Base-by-base conservation (phyloP, 2,329 filamentous ascomycete genomes). In the Dendryphion nanum region DNA sequence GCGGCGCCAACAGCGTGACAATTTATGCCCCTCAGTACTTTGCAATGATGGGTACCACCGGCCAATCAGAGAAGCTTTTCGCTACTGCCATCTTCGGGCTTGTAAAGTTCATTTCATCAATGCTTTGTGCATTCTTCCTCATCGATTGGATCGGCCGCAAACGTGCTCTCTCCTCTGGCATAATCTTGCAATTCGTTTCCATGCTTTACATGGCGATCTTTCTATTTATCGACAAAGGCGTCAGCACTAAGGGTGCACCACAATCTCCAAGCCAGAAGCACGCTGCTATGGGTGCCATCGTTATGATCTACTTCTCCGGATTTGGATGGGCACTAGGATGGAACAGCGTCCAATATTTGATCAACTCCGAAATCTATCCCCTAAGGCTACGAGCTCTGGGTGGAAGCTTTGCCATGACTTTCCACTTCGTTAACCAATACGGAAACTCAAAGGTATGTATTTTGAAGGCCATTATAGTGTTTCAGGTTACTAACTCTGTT, bases 61-160 rank as follows among this genome's bases (percentile, higher is more conserved):
- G 85, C 6, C 75, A 75, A 30, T 76, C 82, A 30, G 82, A 88
- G 61, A 80, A 80, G 37, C 76, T 89, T 0, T 79, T 89, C 24
- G 78, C 86, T 12, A 89, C 84, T 0, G 85, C 79, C 3, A 79
- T 91, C 35, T 89, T 90, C 37, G 86, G 86, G 30, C 77, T 89
- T 35, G 73, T 89, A 51, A 90, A 90, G 57, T 77, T 90, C 38
- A 59, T 78, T 5, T 76, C 82, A 0, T 79, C 83, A 12, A 59
- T 89, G 20, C 48, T 79, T 26, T 90, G 85, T 59, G 85, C 86
- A 0, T 73, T 89, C 36, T 88, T 90, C 75, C 75, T 90, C 6
- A 85, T 90, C 47, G 86, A 90, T 51, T 81, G 85, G 37, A 82
- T 90, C 47, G 86, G 86, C 4, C 82, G 86, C 41, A 89, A 89